phyloP scores from a whole-genome alignment of 2,329 filamentous ascomycete species.

The Alternaria brassicae region DNA sequence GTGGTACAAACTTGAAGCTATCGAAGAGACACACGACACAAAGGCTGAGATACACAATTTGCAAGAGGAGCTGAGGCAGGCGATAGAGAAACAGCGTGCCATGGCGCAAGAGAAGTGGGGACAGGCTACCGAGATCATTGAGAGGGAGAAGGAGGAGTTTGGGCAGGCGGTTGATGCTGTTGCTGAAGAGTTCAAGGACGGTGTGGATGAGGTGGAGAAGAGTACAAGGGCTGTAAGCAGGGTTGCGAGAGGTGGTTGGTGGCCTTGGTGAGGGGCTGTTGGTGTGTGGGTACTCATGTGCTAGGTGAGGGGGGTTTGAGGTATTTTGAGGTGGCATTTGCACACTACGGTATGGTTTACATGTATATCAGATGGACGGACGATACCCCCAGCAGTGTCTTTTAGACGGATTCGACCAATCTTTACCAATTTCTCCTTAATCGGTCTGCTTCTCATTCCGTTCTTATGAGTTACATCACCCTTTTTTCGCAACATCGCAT shows the following conservation, averaged over 20 bases:
- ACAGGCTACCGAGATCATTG: slow-evolving; percentile 14
- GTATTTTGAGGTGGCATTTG: not conserved
- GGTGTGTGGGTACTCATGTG: not conserved
- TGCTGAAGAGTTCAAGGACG: slow-evolving; percentile 24
- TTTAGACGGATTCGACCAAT: not conserved
- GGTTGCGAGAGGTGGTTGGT: slow-evolving; percentile 32
- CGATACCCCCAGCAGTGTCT: slow-evolving; percentile 4
- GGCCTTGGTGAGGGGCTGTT: slow-evolving; percentile 29
- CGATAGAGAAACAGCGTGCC: slow-evolving; percentile 26
- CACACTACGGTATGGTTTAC: not conserved
- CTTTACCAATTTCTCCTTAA: not conserved
- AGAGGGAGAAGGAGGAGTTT: slow-evolving; percentile 19
- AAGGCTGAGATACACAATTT: slow-evolving; percentile 28
- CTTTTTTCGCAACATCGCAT: not conserved
- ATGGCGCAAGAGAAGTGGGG: slow-evolving; percentile 13
- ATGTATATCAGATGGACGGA: slow-evolving; percentile 4
- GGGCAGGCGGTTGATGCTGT: slow-evolving; percentile 18
- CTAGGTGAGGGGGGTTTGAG: not conserved
- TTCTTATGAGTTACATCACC: not conserved
- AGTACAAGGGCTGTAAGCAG: slow-evolving; percentile 20
- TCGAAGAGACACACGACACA: slow-evolving; percentile 69
- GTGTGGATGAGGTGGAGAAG: slow-evolving; percentile 21
- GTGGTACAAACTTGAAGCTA: slow-evolving; percentile 76
- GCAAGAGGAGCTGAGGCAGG: slow-evolving; percentile 33
- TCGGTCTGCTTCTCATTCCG: not conserved